phyloP scores from a whole-genome alignment of 192 early-diverging fungal genomes.

The Rhizophagus clarus region DNA sequence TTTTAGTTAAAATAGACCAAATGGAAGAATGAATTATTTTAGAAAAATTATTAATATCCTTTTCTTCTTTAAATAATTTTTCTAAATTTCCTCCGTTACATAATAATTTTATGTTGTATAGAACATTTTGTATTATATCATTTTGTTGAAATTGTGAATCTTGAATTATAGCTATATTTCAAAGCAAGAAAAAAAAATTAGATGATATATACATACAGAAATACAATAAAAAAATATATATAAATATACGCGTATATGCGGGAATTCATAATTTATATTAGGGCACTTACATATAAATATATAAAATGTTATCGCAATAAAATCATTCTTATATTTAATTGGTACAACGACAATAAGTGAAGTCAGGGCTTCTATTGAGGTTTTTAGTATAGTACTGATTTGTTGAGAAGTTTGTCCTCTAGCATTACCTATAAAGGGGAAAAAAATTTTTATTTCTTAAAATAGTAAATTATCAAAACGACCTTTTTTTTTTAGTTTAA shows the following conservation, averaged over 20 bases:
- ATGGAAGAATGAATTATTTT: conserved; percentile 30
- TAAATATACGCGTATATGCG: too few species aligned
- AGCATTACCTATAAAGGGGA: background rate
- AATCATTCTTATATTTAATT: conserved; percentile 47
- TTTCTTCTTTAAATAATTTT: conserved; percentile 18
- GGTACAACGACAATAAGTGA: conserved; percentile 48
- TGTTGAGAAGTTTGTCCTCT: conserved; percentile 29
- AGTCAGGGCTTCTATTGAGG: conserved; percentile 48
- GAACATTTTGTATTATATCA: conserved; percentile 46
- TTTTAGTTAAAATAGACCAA: conserved; percentile 16
- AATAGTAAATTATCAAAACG: too few species aligned
- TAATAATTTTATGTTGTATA: conserved; percentile 50
- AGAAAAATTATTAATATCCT: conserved; percentile 33
- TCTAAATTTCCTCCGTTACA: conserved; percentile 35
- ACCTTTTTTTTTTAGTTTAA: conserved; percentile 1
- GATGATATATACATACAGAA: background rate
- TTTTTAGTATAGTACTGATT: conserved; percentile 38
- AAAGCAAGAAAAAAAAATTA: background rate
- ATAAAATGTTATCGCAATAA: conserved; percentile 54
- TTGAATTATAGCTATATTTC: conserved; percentile 42
- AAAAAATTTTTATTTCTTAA: too few species aligned
- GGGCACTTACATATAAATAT: conserved; percentile 44
- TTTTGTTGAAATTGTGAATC: conserved; percentile 48
- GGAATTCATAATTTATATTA: too few species aligned
- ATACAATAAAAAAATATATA: too few species aligned